Evolutionary conservation across 2,329 filamentous ascomycete genomes (phyloP), one percentile per base, ranked within the genome.

Genomic region (Lasiodiplodia sp.): DNA sequence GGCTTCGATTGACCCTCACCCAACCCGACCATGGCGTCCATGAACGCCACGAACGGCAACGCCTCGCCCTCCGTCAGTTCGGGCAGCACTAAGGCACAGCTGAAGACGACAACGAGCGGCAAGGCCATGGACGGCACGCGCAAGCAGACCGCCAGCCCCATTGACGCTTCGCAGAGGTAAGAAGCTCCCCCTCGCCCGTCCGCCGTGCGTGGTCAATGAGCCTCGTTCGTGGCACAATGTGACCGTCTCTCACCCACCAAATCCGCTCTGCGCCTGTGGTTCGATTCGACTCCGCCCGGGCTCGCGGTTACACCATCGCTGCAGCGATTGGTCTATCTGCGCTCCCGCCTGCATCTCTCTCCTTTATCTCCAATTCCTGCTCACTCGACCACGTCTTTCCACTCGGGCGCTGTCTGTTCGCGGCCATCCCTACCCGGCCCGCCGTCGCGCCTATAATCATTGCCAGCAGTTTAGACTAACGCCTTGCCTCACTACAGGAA

Each of bases 111-210:
- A 75, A 78, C 82, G 70, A 80, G 78, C 72, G 81, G 79, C 70
- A 88, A 87, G 78, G 80, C 79, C 69, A 79, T 84, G 70, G 85
- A 87, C 76, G 80, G 79, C 70, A 80, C 81, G 76, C 85, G 86
- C 77, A 87, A 86, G 78, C 86, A 87, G 75, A 80, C 84, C 72
- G 83, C 80, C 69, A 87, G 85, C 76, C 86, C 87, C 70, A 80
- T 84, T 56, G 86, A 88, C 75, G 83, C 79, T 71, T 81, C 78
- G 73, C 83, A 85, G 76, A 86, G 84, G 87, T 88, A 83, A 79
- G 85, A 72, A 67, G 44, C 55, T 58, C 58, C 67, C 51, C 52
- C 21, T 21, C 58, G 40, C 49, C 60, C 52, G 49, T 38, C 57
- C 25, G 60, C 60, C 47, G 21, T 51, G 44, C 47, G 28, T 52